phyloP scores from a whole-genome alignment of 2,329 filamentous ascomycete genomes.

The Clonostachys rosea region DNA sequence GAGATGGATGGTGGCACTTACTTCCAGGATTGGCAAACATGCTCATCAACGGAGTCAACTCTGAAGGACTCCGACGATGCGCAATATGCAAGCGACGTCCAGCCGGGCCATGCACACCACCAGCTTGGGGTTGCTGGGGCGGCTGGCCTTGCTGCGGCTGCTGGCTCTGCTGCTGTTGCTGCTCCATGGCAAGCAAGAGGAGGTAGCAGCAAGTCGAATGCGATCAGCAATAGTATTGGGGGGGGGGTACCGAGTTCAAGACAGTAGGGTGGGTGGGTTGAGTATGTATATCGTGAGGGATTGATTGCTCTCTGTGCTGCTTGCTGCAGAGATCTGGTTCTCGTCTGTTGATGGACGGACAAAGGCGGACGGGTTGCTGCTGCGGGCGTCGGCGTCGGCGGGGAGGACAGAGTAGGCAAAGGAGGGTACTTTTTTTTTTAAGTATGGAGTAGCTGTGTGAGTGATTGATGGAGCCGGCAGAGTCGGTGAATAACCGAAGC shows the following conservation, averaged over 20 bases:
- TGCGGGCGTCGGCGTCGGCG: neutral
- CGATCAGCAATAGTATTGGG: neutral
- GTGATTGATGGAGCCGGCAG: constrained; percentile 6
- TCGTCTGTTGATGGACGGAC: constrained; percentile 1
- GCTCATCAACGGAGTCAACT: constrained; percentile 97
- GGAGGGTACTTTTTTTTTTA: constrained; percentile 1
- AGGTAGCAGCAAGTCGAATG: constrained; percentile 26
- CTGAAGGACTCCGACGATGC: constrained; percentile 93
- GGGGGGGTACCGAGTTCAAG: constrained; percentile 4
- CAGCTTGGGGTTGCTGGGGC: constrained; percentile 42
- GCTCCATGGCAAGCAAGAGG: constrained; percentile 53
- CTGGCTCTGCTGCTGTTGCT: constrained; percentile 53
- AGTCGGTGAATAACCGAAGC: constrained; percentile 4
- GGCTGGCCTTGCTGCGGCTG: constrained; percentile 40
- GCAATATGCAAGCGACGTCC: constrained; percentile 95
- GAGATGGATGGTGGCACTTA: constrained; percentile 36
- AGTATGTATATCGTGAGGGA: neutral
- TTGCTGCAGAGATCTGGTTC: neutral
- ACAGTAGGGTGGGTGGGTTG: constrained; percentile 6
- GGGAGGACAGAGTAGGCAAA: neutral
- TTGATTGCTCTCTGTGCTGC: neutral
- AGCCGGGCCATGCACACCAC: constrained; percentile 65
- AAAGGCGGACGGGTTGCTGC: constrained; percentile 2
- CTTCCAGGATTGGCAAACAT: constrained; percentile 66
- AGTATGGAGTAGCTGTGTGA: neutral